Conservation (phyloP, 2,329 filamentous ascomycete species). For the Bipolaris victoriae region DNA sequence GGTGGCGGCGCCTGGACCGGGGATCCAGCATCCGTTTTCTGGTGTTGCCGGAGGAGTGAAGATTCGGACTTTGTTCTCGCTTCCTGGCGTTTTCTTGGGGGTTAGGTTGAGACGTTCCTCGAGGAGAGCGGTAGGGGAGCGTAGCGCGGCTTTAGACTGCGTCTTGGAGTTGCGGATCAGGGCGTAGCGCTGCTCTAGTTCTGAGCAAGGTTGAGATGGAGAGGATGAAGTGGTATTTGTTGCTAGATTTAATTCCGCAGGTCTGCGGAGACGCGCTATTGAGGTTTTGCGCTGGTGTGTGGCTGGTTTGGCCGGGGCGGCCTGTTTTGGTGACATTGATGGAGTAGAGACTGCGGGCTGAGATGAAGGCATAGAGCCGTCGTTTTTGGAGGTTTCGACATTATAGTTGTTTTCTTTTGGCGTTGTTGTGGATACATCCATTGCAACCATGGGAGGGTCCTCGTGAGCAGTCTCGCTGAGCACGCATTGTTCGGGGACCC, state of each 20-base stretch:
- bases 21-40: slow-evolving; percentile 39
- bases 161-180: slow-evolving; percentile 42
- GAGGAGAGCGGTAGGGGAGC: slow-evolving; percentile 42
- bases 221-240: slow-evolving; percentile 9
- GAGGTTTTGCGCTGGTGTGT: slow-evolving; percentile 19
- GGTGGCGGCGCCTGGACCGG: slow-evolving; percentile 29
- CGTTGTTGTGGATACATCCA: background rate
- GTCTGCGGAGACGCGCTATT: slow-evolving; percentile 29
- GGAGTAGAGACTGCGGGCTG: slow-evolving; percentile 20
- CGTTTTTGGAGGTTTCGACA: slow-evolving; percentile 31
- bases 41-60: slow-evolving; percentile 38
- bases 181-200: slow-evolving; percentile 41
- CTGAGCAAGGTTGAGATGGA: slow-evolving; percentile 32
- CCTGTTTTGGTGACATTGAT: slow-evolving; percentile 19
- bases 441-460: background rate
- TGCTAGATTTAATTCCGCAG: slow-evolving; percentile 40
- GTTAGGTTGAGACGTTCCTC: slow-evolving; percentile 38
- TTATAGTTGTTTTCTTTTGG: slow-evolving; percentile 32
- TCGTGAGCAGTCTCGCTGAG: background rate
- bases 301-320: slow-evolving; percentile 9
- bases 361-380: slow-evolving; percentile 13
- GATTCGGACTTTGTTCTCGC: slow-evolving; percentile 28
- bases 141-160: slow-evolving; percentile 36
- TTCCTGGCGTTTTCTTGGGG: slow-evolving; percentile 19
- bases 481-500: background rate